Evolutionary conservation across 2,329 filamentous ascomycete species (phyloP).

Genomic region (Berkeleyomyces basicola): DNA sequence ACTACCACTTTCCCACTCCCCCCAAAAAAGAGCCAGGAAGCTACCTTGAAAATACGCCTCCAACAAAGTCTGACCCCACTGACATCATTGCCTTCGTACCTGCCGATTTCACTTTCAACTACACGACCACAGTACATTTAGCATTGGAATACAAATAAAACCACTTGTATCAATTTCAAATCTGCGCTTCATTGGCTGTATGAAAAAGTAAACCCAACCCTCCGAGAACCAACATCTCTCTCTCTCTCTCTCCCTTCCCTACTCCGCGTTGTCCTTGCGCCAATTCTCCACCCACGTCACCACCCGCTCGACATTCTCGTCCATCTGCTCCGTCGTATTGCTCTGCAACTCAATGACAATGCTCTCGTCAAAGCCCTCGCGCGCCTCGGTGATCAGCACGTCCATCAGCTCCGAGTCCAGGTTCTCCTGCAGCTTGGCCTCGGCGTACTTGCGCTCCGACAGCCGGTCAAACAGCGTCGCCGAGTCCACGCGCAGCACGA

Average conservation of each 20-base stretch:
- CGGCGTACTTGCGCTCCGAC: conserved; percentile 62
- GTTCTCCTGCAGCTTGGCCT: conserved; percentile 86
- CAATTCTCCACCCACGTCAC: conserved; percentile 43
- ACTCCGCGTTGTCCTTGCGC: neutral
- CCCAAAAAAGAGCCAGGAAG: too few relatives aligned
- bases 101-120: too few relatives aligned
- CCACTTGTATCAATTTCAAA: neutral
- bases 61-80: too few relatives aligned
- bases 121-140: too few relatives aligned
- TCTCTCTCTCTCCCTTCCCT: neutral
- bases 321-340: conserved; percentile 68
- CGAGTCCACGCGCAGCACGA: conserved; percentile 73
- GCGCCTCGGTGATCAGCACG: conserved; percentile 76
- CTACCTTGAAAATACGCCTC: too few relatives aligned
- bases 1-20: too few relatives aligned
- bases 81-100: too few relatives aligned
- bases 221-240: neutral
- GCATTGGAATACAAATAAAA: too few relatives aligned
- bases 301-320: conserved; percentile 72
- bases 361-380: conserved; percentile 69
- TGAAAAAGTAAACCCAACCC: neutral
- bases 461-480: conserved; percentile 72
- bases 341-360: conserved; percentile 82
- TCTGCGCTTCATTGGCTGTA: neutral
- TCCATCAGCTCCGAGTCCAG: conserved; percentile 97